A percentile compares a stretch with the other conserved stretches of the same genome.
Conservation (phyloP, 306 rosid species). For the Vachellia collinsii region DNA sequence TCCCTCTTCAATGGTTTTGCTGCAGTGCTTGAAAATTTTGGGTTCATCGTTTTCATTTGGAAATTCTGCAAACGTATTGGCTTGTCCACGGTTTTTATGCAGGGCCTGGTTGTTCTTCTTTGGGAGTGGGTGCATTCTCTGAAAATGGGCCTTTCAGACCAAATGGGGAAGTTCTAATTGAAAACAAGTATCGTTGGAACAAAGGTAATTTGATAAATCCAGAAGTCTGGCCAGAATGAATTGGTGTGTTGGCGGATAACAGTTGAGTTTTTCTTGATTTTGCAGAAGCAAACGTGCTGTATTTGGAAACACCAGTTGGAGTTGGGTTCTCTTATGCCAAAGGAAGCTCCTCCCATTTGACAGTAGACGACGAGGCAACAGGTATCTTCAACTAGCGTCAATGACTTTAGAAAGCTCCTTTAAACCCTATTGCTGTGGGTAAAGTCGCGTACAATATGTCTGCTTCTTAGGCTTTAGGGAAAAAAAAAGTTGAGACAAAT, state of each 20-base stretch:
- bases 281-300: slow-evolving; percentile 73
- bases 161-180: slow-evolving; percentile 58
- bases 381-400: slow-evolving; percentile 43
- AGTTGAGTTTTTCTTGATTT: slow-evolving; percentile 22
- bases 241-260: neutral
- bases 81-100: slow-evolving; percentile 15
- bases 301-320: slow-evolving; percentile 79
- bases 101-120: slow-evolving; percentile 95
- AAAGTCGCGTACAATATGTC: slow-evolving; percentile 39
- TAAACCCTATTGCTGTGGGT: slow-evolving; percentile 29
- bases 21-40: slow-evolving; percentile 13
- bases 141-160: slow-evolving; percentile 91
- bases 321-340: slow-evolving; percentile 77
- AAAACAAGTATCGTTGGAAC: slow-evolving; percentile 80
- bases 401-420: slow-evolving; percentile 42
- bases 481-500: slow-evolving; percentile 41
- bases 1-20: neutral
- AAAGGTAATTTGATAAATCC: slow-evolving; percentile 46
- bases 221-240: slow-evolving; percentile 17
- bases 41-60: neutral
- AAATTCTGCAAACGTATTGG: neutral
- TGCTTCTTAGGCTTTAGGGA: slow-evolving; percentile 43
- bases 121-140: slow-evolving; percentile 85
- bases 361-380: slow-evolving; percentile 64
- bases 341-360: slow-evolving; percentile 52